These are phyloP conservation scores for Annona squamosa DNA, from an alignment of 164 flowering plant species.

Conservation along the genomic window DNA sequence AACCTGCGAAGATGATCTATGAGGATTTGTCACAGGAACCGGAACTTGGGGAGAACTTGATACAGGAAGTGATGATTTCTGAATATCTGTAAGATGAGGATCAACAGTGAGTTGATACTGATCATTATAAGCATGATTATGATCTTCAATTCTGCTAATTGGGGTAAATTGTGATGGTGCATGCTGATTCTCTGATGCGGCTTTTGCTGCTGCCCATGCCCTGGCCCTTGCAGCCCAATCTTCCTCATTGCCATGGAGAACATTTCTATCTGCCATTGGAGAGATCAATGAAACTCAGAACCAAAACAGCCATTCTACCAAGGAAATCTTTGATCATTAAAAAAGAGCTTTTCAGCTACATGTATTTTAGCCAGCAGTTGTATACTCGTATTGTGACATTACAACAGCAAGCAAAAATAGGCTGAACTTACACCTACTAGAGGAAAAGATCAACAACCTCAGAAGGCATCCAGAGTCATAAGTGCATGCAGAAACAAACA, in stretches of 20 bases:
- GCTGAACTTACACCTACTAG: background rate
- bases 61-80: conserved; percentile 31
- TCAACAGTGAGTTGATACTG: conserved; percentile 41
- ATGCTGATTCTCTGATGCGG: conserved; percentile 60
- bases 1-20: conserved; percentile 25
- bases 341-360: background rate
- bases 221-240: conserved; percentile 95
- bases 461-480: background rate
- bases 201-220: conserved; percentile 86
- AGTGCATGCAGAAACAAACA: background rate
- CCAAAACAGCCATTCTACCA: background rate
- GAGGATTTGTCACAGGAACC: conserved; percentile 26
- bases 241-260: conserved; percentile 59
- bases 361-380: background rate
- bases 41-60: conserved; percentile 49
- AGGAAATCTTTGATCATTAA: background rate
- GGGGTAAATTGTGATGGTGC: conserved; percentile 36
- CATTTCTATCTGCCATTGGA: conserved; percentile 15
- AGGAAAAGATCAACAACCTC: background rate
- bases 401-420: background rate
- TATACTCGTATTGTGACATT: background rate
- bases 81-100: conserved; percentile 40
- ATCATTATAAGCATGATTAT: conserved; percentile 37
- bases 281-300: background rate
- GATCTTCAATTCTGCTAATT: conserved; percentile 37